Conservation (phyloP, 495 filamentous ascomycete species). For the Podospora fimiseda region DNA sequence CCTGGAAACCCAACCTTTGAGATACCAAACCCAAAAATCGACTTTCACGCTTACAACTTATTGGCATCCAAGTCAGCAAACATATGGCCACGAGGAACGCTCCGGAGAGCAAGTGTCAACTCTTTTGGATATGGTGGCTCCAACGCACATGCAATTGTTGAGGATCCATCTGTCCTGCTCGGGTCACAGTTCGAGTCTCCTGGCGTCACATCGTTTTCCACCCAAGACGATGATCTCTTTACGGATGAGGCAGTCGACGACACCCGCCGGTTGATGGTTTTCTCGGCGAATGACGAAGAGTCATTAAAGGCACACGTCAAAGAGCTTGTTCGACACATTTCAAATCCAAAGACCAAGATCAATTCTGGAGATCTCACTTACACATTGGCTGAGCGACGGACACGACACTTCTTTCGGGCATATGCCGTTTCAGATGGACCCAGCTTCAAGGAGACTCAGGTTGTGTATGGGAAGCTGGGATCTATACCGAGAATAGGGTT, state of each 20-base stretch:
- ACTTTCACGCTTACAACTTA: conserved; percentile 11
- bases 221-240: neutral
- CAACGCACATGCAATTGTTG: conserved; percentile 49
- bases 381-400: neutral
- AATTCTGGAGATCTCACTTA: neutral
- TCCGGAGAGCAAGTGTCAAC: conserved; percentile 42
- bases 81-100: conserved; percentile 4
- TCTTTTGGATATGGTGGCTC: conserved; percentile 51
- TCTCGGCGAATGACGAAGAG: conserved; percentile 19
- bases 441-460: neutral
- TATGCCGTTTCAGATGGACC: neutral
- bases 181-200: neutral
- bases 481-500: neutral
- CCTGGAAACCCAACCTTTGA: conserved; percentile 27
- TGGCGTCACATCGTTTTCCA: neutral
- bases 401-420: conserved; percentile 8
- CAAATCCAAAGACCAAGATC: conserved; percentile 16
- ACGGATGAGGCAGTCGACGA: neutral
- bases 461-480: neutral
- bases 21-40: conserved; percentile 36
- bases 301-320: conserved; percentile 10
- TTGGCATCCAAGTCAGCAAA: neutral
- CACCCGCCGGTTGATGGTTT: neutral
- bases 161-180: conserved; percentile 12
- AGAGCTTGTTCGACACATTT: conserved; percentile 15